Conservation (phyloP, 2,329 filamentous ascomycete genomes). For the Teratosphaeriaceae sp. region DNA sequence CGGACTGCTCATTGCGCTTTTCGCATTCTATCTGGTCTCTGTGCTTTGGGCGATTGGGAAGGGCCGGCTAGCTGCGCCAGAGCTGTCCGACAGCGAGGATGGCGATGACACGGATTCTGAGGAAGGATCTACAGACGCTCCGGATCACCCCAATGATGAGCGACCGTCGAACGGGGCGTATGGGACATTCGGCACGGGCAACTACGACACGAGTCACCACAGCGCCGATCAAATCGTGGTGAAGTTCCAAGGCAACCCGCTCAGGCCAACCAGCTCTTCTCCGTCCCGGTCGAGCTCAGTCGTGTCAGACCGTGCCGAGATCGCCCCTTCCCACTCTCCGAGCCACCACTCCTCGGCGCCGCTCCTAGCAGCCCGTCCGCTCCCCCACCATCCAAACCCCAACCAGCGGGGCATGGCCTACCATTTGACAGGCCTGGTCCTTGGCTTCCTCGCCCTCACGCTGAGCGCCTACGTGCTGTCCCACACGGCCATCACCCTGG, state of each 20-base stretch:
- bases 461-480: constrained; percentile 45
- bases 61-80: constrained; percentile 37
- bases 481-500: constrained; percentile 37
- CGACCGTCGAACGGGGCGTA: neutral
- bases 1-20: constrained; percentile 35
- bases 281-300: neutral
- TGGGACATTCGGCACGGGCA: neutral
- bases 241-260: neutral
- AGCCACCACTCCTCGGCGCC: neutral
- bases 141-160: neutral
- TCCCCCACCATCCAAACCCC: neutral
- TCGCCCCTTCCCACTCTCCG: neutral
- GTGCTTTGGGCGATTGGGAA: constrained; percentile 41
- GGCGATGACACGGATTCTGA: constrained; percentile 21
- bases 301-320: neutral
- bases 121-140: neutral
- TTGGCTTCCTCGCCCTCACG: constrained; percentile 40
- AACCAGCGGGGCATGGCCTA: constrained; percentile 25
- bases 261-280: neutral
- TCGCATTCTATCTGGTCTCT: constrained; percentile 39
- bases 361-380: neutral
- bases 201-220: neutral
- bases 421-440: constrained; percentile 37
- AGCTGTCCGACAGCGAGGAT: constrained; percentile 38
- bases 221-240: neutral